Evolutionary conservation across 2,329 filamentous ascomycete species (phyloP).

Genomic region (Cercospora nicotianae): DNA sequence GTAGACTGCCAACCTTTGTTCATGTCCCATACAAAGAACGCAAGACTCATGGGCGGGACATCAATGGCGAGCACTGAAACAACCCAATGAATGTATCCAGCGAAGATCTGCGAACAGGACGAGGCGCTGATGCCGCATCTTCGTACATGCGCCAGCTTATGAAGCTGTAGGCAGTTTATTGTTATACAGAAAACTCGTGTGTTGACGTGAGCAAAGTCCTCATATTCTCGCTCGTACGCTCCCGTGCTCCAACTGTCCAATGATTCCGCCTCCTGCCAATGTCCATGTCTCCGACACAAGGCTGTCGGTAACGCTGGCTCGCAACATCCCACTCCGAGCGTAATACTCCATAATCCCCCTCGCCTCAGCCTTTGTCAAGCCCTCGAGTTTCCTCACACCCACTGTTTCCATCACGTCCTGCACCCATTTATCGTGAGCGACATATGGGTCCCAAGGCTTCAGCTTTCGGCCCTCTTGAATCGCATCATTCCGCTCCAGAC

Average conservation of each 20-base stretch:
- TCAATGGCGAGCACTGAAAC: background rate
- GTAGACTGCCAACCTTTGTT: background rate
- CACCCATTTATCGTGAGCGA: constrained; percentile 54
- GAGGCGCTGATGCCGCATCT: background rate
- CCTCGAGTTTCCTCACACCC: constrained; percentile 57
- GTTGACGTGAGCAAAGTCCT: background rate
- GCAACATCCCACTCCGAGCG: constrained; percentile 78
- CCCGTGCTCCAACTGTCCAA: constrained; percentile 81
- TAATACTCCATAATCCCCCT: constrained; percentile 89
- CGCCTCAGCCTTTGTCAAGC: constrained; percentile 72
- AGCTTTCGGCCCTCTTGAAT: constrained; percentile 34
- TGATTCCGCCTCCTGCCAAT: constrained; percentile 73
- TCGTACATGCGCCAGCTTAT: background rate
- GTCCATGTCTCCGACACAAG: constrained; percentile 81
- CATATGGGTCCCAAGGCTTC: constrained; percentile 53
- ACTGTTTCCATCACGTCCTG: constrained; percentile 49
- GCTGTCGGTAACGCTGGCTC: constrained; percentile 67
- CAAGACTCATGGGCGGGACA: no score
- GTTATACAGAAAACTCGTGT: no score
- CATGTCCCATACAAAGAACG: background rate
- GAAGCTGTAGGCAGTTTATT: background rate
- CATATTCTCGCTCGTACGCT: constrained; percentile 40
- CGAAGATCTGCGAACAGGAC: background rate
- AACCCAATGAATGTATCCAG: background rate
- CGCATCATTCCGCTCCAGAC: constrained; percentile 20